Base-by-base conservation (phyloP, 1,284 basidiomycete species). In the Inonotus hispidus region DNA sequence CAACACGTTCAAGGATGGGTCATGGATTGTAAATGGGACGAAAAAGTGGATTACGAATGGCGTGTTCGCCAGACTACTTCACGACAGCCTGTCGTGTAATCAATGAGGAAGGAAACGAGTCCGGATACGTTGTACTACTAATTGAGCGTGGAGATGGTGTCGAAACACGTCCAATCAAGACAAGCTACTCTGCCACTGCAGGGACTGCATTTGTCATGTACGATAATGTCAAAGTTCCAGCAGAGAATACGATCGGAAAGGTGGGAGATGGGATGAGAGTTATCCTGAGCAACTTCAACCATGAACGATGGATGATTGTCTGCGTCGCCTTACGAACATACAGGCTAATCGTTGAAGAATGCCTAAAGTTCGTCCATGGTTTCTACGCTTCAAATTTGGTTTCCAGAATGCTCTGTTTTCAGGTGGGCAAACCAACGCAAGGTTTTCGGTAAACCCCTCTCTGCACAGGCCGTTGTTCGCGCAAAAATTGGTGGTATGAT, bases 1-100 rank as follows among this genome's bases (percentile, higher is more conserved):
- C 96, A 1, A 83, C 83, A 57, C 80, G 82, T 69, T 76, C 23
- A 74, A 77, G 39, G 64, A 61, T 13, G 46, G 41, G 62, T 75
- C 85, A 53, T 94, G 91, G 90, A 80, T 92, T 16, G 85, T 97
- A 66, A 93, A 88, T 59, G 94, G 93, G 7, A 93, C 91, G 6
- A 95, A 96, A 74, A 91, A 90, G 85, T 97, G 95, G 95, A 98
- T 98, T 69, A 95, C 95, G 50, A 97, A 95, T 68, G 95, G 93
- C 50, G 83, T 78, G 7, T 91, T 88, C 68, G 82, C 87, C 3
- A n/a, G 88, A 90, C 70, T 90, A 84, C 72, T 93, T 95, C 72
- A 91, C 88, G 0, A 89, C 88, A 1, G 82, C 83, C 0, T 90
- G 87, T 73, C 82, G 76, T 68, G 90, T 88, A 21, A 83, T 88